Conservation (phyloP, 2,329 filamentous ascomycete species). For the Penicillium aurantiogriseum region DNA sequence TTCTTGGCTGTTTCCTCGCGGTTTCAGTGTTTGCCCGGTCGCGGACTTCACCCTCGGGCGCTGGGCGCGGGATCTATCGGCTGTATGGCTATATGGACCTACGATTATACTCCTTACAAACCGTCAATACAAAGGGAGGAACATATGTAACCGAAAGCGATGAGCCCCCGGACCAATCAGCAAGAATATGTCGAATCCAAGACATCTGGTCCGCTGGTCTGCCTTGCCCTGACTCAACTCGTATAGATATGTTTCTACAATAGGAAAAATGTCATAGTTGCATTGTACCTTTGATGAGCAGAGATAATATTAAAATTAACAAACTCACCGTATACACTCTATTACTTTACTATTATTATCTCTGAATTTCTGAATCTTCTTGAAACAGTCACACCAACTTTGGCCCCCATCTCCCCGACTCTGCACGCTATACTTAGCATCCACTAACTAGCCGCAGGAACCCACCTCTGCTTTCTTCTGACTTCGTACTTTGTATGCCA, state of each 20-base stretch:
- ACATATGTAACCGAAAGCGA: background rate
- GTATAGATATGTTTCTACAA: background rate
- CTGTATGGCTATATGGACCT: background rate
- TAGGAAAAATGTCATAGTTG: background rate
- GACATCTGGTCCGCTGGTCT: background rate
- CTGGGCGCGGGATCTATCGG: background rate
- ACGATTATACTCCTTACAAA: background rate
- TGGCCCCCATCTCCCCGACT: constrained; percentile 1
- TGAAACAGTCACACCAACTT: constrained; percentile 4
- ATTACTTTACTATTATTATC: constrained; percentile 2
- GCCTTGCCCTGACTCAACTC: constrained; percentile 8
- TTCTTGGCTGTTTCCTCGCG: background rate
- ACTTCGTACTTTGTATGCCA: background rate
- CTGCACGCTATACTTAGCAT: constrained; percentile 8
- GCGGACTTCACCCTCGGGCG: background rate
- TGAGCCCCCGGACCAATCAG: background rate
- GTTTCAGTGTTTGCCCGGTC: background rate
- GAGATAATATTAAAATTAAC: background rate
- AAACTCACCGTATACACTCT: background rate
- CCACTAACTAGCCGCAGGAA: background rate
- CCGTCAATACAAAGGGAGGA: background rate
- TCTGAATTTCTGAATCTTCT: background rate
- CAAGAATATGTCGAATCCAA: background rate
- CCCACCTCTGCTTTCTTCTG: background rate
- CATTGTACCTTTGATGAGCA: background rate